Conservation (phyloP, 1,139 yeast genomes). For the Candida neerlandica region DNA sequence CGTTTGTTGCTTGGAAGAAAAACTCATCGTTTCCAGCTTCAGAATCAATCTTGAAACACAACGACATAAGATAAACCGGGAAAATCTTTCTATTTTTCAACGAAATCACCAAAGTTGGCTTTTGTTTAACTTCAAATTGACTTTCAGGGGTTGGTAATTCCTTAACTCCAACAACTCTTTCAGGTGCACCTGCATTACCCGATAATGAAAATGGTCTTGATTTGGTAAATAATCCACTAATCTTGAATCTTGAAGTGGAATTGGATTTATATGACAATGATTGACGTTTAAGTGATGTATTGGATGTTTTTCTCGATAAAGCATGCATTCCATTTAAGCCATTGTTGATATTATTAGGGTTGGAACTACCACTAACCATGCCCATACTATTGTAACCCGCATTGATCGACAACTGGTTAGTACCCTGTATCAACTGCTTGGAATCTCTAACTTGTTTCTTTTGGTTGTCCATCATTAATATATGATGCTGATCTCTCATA, state of each 20-base stretch:
- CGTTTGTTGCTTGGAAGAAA: conserved; percentile 68
- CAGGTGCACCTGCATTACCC: conserved; percentile 38
- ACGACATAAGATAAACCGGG: conserved; percentile 55
- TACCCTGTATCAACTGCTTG: background rate
- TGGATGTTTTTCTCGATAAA: conserved; percentile 35
- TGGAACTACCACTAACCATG: background rate
- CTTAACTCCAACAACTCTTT: conserved; percentile 50
- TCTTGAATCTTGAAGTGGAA: conserved; percentile 44
- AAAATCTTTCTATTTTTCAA: conserved; percentile 54
- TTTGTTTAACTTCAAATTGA: conserved; percentile 48
- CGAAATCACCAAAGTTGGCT: conserved; percentile 59
- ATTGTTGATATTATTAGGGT: background rate
- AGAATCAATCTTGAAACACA: conserved; percentile 62
- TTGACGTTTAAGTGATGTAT: conserved; percentile 40
- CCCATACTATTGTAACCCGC: background rate
- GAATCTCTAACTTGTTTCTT: conserved; percentile 32
- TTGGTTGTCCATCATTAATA: conserved; percentile 37
- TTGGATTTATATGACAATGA: conserved; percentile 44
- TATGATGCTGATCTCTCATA: conserved; percentile 37
- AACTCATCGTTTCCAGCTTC: conserved; percentile 55
- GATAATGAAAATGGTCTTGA: conserved; percentile 37
- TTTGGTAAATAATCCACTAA: conserved; percentile 46
- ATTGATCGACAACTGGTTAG: background rate
- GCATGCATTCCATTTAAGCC: conserved; percentile 14
- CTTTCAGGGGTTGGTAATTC: conserved; percentile 62